These are phyloP conservation scores for Periconia sp. DNA, from an alignment of 2,329 filamentous ascomycete species.

Conservation along the genomic window DNA sequence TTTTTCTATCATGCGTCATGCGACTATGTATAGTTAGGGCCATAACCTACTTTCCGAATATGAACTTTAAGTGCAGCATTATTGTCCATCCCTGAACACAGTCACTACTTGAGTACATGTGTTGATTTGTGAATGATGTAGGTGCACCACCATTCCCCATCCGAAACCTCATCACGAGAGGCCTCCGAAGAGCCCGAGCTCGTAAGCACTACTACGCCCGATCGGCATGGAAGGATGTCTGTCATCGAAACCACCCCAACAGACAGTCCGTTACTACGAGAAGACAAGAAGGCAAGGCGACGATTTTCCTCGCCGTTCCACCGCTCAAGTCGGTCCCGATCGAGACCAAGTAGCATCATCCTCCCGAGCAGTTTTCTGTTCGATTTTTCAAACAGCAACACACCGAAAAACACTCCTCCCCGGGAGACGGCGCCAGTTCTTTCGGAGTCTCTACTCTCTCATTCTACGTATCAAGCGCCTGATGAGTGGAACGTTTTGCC, in stretches of 20 bases:
- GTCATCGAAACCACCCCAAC: constrained; percentile 3
- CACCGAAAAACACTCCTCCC: constrained; percentile 23
- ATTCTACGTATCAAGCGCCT: constrained; percentile 32
- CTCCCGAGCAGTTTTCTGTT: constrained; percentile 23
- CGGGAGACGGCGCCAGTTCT: constrained; percentile 22
- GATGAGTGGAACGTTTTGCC: constrained; percentile 26
- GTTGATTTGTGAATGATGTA: constrained; percentile 39
- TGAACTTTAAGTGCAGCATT: neutral
- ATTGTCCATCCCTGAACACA: neutral
- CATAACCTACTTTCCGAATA: constrained; percentile 23
- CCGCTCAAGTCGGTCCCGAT: constrained; percentile 35
- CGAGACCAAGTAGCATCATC: constrained; percentile 31
- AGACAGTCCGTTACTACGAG: constrained; percentile 4
- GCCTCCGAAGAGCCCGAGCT: constrained; percentile 35
- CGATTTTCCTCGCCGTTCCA: constrained; percentile 39
- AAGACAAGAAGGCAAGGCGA: constrained; percentile 29
- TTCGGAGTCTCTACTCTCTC: constrained; percentile 17
- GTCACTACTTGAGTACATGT: constrained; percentile 19
- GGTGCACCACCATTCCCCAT: constrained; percentile 17
- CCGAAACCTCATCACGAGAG: constrained; percentile 31
- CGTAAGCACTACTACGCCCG: constrained; percentile 13
- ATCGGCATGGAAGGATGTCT: constrained; percentile 10
- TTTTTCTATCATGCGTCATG: constrained; percentile 12
- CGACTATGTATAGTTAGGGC: constrained; percentile 21
- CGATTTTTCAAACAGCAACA: constrained; percentile 14